Evolutionary conservation across 2,329 filamentous ascomycete genomes (phyloP).

Genomic region (Trichoderma cornu-damae): DNA sequence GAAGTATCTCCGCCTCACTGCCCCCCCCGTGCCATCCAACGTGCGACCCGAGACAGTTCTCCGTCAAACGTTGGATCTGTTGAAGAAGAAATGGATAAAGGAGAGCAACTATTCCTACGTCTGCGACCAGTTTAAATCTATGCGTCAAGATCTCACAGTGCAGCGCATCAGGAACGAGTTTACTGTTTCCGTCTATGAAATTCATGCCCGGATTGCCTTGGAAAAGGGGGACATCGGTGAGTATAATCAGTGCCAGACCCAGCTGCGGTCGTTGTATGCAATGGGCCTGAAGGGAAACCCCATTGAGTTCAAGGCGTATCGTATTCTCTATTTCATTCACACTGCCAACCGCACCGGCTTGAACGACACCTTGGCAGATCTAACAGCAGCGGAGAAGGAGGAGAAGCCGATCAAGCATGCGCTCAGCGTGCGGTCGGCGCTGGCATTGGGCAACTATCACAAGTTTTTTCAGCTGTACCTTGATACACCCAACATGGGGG

Average conservation of each 20-base stretch:
- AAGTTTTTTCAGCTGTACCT: slow-evolving; percentile 96
- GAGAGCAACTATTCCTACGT: slow-evolving; percentile 96
- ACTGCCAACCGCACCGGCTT: slow-evolving; percentile 97
- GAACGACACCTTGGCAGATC: slow-evolving; percentile 97
- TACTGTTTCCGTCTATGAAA: slow-evolving; percentile 94
- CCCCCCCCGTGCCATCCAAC: slow-evolving; percentile 78
- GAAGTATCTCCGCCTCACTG: slow-evolving; percentile 87
- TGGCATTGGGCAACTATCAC: slow-evolving; percentile 94
- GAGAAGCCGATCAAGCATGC: slow-evolving; percentile 84
- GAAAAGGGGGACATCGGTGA: slow-evolving; percentile 99
- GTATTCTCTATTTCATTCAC: slow-evolving; percentile 99
- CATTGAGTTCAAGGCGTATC: slow-evolving; percentile 97
- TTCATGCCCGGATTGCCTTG: slow-evolving; percentile 92
- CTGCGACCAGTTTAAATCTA: slow-evolving; percentile 98
- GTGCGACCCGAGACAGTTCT: slow-evolving; percentile 80
- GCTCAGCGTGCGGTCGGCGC: slow-evolving; percentile 79
- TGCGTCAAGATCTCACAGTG: slow-evolving; percentile 96
- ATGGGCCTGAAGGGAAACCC: slow-evolving; percentile 82
- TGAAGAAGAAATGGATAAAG: slow-evolving; percentile 91
- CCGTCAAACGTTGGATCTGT: slow-evolving; percentile 74
- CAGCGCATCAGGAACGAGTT: slow-evolving; percentile 97
- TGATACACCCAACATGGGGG: slow-evolving; percentile 92
- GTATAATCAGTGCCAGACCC: slow-evolving; percentile 99
- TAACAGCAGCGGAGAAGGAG: slow-evolving; percentile 94
- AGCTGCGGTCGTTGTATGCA: slow-evolving; percentile 85